Evolutionary conservation across 208 protist species (phyloP).

Genomic region (Crithidia thermophila): DNA sequence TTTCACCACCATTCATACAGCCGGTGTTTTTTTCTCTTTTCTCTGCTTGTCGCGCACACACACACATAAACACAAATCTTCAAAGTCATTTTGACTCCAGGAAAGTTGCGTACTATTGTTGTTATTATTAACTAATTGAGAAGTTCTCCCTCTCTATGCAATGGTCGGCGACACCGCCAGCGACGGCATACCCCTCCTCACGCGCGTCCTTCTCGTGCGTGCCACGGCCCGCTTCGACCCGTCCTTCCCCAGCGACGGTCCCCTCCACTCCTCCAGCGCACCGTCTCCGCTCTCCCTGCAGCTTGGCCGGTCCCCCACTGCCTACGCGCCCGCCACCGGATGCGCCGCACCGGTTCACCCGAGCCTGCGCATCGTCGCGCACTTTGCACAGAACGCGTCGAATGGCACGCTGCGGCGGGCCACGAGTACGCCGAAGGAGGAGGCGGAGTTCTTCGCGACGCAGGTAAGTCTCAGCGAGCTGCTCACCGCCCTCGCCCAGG

Average conservation of each 20-base stretch:
- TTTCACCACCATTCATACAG: too few species aligned
- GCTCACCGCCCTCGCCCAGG: conserved; percentile 32
- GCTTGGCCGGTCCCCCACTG: background rate
- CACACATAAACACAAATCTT: background rate
- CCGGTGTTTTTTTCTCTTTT: too few species aligned
- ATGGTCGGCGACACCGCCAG: conserved; percentile 3
- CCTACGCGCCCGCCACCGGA: background rate
- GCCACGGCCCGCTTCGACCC: conserved; percentile 20
- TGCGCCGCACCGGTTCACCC: conserved; percentile 2
- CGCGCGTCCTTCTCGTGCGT: conserved; percentile 27
- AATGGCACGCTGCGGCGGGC: background rate
- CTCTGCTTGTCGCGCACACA: background rate
- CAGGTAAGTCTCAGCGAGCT: conserved; percentile 30
- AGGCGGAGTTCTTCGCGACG: conserved; percentile 18
- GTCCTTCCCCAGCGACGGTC: conserved; percentile 3
- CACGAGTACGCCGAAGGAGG: conserved; percentile 32
- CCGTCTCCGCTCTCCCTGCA: background rate
- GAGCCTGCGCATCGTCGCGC: conserved; percentile 24
- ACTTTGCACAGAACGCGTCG: conserved; percentile 7
- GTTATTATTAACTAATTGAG: too few species aligned
- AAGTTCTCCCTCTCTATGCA: too few species aligned
- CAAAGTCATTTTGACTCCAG: too few species aligned
- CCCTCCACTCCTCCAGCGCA: background rate
- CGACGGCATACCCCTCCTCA: conserved; percentile 33
- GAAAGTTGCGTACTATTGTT: too few species aligned